Evolutionary conservation across 2,329 filamentous ascomycete genomes (phyloP).

Genomic region (Xylaria sp.): DNA sequence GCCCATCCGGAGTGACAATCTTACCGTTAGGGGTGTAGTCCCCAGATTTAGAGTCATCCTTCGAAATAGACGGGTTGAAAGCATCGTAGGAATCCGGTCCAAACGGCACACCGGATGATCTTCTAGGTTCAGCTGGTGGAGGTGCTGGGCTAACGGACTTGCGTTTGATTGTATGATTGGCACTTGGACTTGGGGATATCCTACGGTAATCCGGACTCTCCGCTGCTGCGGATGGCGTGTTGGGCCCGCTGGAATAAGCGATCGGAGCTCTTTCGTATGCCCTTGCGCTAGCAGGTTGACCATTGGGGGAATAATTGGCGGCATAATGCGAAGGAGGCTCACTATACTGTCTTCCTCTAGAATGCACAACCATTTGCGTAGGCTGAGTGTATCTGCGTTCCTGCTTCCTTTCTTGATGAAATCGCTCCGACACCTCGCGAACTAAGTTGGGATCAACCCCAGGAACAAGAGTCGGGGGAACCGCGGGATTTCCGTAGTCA

Average conservation of each 20-base stretch:
- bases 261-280: slow-evolving; percentile 45
- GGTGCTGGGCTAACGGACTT: slow-evolving; percentile 79
- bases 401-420: slow-evolving; percentile 59
- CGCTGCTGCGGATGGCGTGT: slow-evolving; percentile 28
- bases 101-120: slow-evolving; percentile 69
- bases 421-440: slow-evolving; percentile 62
- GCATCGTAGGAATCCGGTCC: slow-evolving; percentile 77
- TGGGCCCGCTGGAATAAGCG: slow-evolving; percentile 34
- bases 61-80: slow-evolving; percentile 64
- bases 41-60: slow-evolving; percentile 39
- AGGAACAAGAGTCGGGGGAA: slow-evolving; percentile 65
- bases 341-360: slow-evolving; percentile 48
- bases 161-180: slow-evolving; percentile 63
- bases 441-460: slow-evolving; percentile 62
- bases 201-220: slow-evolving; percentile 35
- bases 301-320: slow-evolving; percentile 33
- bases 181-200: slow-evolving; percentile 50
- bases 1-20: slow-evolving; percentile 76
- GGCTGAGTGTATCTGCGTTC: slow-evolving; percentile 53
- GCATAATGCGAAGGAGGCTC: slow-evolving; percentile 40
- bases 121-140: slow-evolving; percentile 51
- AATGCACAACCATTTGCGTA: slow-evolving; percentile 45
- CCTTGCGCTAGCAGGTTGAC: slow-evolving; percentile 30
- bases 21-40: slow-evolving; percentile 64
- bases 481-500: slow-evolving; percentile 51